Evolutionary conservation across 306 rosid genomes (phyloP).

Genomic region (Aeschynomene evenia): DNA sequence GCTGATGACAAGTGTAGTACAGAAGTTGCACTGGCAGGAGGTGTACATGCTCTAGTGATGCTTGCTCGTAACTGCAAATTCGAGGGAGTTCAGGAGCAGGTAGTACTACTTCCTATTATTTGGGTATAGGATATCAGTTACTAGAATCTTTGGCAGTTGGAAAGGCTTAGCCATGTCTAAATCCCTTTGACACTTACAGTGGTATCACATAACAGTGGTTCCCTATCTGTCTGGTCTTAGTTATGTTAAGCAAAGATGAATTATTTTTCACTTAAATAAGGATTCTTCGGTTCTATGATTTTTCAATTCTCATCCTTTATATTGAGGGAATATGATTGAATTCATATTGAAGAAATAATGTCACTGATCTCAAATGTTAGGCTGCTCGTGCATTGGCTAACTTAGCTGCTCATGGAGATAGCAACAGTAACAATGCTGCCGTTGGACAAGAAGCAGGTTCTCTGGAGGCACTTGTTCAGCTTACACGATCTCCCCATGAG

Average conservation of each 20-base stretch:
- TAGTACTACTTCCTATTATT: conserved; percentile 34
- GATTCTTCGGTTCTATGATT: conserved; percentile 3
- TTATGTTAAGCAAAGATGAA: conserved; percentile 8
- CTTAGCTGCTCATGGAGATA: conserved; percentile 99
- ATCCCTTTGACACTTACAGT: conserved; percentile 4
- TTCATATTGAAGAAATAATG: conserved; percentile 28
- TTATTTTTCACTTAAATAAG: neutral
- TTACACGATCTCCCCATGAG: conserved; percentile 91
- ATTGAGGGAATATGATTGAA: conserved; percentile 20
- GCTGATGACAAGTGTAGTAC: conserved; percentile 99
- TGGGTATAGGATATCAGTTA: neutral
- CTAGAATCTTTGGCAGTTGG: conserved; percentile 24
- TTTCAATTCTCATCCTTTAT: neutral
- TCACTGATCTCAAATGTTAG: conserved; percentile 44
- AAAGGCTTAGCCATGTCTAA: conserved; percentile 19
- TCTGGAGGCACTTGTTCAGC: conserved; percentile 99
- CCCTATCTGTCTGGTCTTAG: conserved; percentile 1
- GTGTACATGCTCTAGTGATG: conserved; percentile 98
- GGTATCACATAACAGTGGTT: conserved; percentile 16
- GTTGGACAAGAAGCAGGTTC: conserved; percentile 99
- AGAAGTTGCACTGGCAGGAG: conserved; percentile 95
- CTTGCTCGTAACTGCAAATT: conserved; percentile 96
- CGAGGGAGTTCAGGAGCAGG: conserved; percentile 99
- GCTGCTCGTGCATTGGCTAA: conserved; percentile 99
- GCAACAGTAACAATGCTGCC: conserved; percentile 95